Evolutionary conservation across 2,329 filamentous ascomycete genomes (phyloP), one percentile per base, ranked within the genome.

Genomic region (Talaromyces pinophilus): DNA sequence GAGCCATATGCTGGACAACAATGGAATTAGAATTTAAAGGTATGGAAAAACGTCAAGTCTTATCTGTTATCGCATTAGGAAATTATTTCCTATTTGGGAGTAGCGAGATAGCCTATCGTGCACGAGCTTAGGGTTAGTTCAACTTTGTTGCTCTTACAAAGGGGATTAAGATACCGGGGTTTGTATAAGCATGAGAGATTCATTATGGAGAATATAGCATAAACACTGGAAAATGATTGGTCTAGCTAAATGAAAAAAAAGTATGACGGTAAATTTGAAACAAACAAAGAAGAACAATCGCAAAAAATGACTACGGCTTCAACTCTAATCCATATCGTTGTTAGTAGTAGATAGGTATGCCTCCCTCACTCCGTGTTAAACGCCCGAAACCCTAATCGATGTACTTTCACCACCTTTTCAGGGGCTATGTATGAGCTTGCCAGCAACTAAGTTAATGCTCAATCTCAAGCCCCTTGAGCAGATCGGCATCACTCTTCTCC

Each of bases 401-500:
- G 30, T 55, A 19, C 52, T 19, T n/a, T 54, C 19, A 8, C 13
- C 46, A 15, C 3, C 11, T 54, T 6, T 10, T 50, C 19, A 15
- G 22, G 1, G 38, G 15, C 5, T 17, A 10, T 46, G n/a, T 50
- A 50, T 28, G 15, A 19, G 30, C n/a, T 55, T 19, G n/a, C 30
- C 3, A 4, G 19, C 10, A 4, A 30, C 10, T 5, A 30, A 15
- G 28, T 54, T 22, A 55, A 35, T 55, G 52, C 52, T 35, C 52
- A 13, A 22, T 6, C 8, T 55, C 52, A 35, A 55, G 52, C 2
- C 52, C n/a, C 52, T 55, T 38, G 52, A 35, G 52, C 8, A 22
- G 30, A 19, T 57, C 50, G 7, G 77, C 75, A 72, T 81, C 78
- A 57, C 78, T 80, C 60, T 75, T 68, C 46, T 77, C 73, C 74